Percentiles rank a stretch among this genome's conserved stretches.
These are phyloP conservation scores for Eudorina sp. DNA, from an alignment of 139 green algal genomes.

Conservation along the genomic window DNA sequence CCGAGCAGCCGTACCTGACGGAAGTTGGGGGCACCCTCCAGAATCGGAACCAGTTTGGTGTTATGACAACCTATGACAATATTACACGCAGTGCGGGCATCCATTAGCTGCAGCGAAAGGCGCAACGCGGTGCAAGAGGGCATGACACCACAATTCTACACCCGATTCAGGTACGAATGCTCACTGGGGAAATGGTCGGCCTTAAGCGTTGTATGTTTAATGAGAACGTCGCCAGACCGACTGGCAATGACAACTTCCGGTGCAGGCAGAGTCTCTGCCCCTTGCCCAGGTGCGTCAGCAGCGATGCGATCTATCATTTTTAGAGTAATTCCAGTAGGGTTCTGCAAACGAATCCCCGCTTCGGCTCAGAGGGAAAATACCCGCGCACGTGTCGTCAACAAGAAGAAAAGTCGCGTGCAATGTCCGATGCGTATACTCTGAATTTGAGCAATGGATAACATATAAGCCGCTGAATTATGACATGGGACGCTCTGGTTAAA, in stretches of 20 bases:
- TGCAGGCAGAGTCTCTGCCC: not conserved
- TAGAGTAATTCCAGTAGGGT: no score
- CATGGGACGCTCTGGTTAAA: no score
- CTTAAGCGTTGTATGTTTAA: slow-evolving; percentile 94
- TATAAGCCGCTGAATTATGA: no score
- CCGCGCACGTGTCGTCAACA: no score
- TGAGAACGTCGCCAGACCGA: slow-evolving; percentile 82
- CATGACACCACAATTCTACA: not conserved
- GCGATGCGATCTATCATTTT: slow-evolving; percentile 9
- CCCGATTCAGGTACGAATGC: not conserved
- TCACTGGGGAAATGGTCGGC: slow-evolving; percentile 89
- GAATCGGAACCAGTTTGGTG: slow-evolving; percentile 86
- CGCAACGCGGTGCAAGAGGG: not conserved
- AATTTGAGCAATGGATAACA: no score
- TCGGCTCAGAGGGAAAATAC: no score
- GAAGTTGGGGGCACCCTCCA: slow-evolving; percentile 96
- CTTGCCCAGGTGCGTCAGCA: not conserved
- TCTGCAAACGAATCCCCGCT: no score
- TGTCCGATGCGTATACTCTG: no score
- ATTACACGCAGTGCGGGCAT: no score
- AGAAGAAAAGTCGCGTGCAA: no score
- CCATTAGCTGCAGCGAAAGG: not conserved
- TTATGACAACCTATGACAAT: slow-evolving; percentile 91
- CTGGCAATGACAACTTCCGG: slow-evolving; percentile 76
- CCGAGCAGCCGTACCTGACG: slow-evolving; percentile 77